Evolutionary conservation across 2,329 filamentous ascomycete genomes (phyloP).

Genomic region (Decorospora gaudefroyi): DNA sequence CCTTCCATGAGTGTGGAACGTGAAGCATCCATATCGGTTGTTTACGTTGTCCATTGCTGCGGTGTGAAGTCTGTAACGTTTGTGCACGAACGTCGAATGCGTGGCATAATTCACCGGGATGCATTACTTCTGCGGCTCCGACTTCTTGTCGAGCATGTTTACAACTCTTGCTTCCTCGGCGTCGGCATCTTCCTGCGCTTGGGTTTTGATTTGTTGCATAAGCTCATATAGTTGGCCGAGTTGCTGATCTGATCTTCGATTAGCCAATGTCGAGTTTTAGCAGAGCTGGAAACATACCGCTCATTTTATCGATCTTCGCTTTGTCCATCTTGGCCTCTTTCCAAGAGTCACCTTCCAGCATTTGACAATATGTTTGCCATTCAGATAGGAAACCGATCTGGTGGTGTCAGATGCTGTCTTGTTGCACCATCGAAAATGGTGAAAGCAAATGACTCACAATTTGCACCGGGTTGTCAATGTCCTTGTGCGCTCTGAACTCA

Average conservation of each 20-base stretch:
- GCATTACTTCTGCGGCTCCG: conserved; percentile 35
- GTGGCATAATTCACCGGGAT: conserved; percentile 11
- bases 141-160: conserved; percentile 41
- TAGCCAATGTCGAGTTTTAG: conserved; percentile 4
- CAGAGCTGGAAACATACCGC: conserved; percentile 64
- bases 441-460: conserved; percentile 65
- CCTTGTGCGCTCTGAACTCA: conserved; percentile 83
- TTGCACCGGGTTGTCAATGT: conserved; percentile 87
- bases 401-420: conserved; percentile 9
- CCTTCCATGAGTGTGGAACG: not conserved
- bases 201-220: conserved; percentile 80
- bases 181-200: conserved; percentile 74
- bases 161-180: conserved; percentile 22
- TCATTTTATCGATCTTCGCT: conserved; percentile 89
- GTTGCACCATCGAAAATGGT: not conserved
- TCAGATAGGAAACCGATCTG: conserved; percentile 97
- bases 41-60: conserved; percentile 10
- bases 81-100: conserved; percentile 9
- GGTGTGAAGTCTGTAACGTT: conserved; percentile 22
- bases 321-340: conserved; percentile 81
- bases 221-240: conserved; percentile 91
- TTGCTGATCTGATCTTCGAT: conserved; percentile 72
- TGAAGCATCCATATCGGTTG: conserved; percentile 15
- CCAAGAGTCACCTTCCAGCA: conserved; percentile 87
- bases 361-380: conserved; percentile 94